Evolutionary conservation across 1,284 basidiomycete genomes (phyloP).

Genomic region (Trichosporon sp.): DNA sequence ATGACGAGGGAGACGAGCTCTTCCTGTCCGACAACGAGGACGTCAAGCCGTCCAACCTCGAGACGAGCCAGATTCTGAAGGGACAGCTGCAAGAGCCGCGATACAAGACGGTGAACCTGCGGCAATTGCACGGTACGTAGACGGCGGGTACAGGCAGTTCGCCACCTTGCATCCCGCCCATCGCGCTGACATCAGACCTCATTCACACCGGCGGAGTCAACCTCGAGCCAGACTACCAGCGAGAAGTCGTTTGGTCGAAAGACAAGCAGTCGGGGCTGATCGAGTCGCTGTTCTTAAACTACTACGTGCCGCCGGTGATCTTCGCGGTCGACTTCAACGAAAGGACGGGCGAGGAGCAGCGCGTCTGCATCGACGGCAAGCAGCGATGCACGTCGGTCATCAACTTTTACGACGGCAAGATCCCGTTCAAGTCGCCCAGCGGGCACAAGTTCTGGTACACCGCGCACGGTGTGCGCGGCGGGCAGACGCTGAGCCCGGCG

Average conservation of each 20-base stretch:
- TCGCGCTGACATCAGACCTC: constrained; percentile 25
- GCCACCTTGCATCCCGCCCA: background rate
- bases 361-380: constrained; percentile 47
- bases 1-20: constrained; percentile 33
- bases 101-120: constrained; percentile 25
- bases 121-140: constrained; percentile 32
- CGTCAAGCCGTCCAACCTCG: constrained; percentile 13
- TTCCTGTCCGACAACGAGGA: constrained; percentile 27
- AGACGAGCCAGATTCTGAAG: constrained; percentile 16
- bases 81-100: constrained; percentile 28
- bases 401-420: constrained; percentile 41
- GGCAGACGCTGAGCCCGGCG: constrained; percentile 24
- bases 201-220: constrained; percentile 36
- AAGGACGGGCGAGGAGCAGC: constrained; percentile 20
- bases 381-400: constrained; percentile 43
- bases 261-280: constrained; percentile 32
- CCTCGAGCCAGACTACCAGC: constrained; percentile 42
- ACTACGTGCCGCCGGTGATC: constrained; percentile 44
- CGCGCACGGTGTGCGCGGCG: constrained; percentile 3
- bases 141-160: background rate
- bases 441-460: constrained; percentile 36
- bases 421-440: constrained; percentile 31
- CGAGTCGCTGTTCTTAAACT: constrained; percentile 43
- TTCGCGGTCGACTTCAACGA: constrained; percentile 28
- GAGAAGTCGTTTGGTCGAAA: constrained; percentile 45